Base-by-base conservation (phyloP, 192 early-diverging fungal species). In the Mortierella claussenii region DNA sequence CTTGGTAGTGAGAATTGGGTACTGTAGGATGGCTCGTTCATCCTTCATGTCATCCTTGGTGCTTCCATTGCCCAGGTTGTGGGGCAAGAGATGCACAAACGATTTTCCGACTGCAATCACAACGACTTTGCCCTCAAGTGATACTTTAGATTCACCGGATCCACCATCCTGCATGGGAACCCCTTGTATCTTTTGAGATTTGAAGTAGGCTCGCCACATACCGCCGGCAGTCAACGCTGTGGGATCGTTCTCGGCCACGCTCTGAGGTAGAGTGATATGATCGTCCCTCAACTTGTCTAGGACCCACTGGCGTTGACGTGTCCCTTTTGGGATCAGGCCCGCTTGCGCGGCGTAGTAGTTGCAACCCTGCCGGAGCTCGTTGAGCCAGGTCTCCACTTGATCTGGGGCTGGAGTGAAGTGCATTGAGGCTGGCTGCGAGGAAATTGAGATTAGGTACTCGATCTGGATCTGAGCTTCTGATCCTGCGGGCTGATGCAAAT, bases 31-130 rank as follows among this genome's bases (percentile, higher is more conserved):
- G n/a, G 26, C 20, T 0, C 73, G 63, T 26, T 76, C 73, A 27
- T 76, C 73, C 53, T 76, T 76, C 58, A 76, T 56, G 37, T 76
- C 73, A 31, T 76, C 73, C 53, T 76, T 76, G 26, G 64, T 42
- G 26, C 64, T 76, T 17, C 73, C 73, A 43, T 76, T 76, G 15
- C 73, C 73, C 11, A 76, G 73, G 23, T 76, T 76, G 30, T 76
- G 73, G 4, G 73, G 73, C 23, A 76, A 20, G 17, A 76, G 15
- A 49, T 76, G 73, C 4, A 76, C 40, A 23, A 57, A 76, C 0
- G 73, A 76, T 18, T 59, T 76, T 13, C 73, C 73, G 30, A 76
- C 24, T 8, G 73, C 64, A 3, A 76, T 55, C 12, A 62, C 73
- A 61, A 76, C 34, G 21, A 65, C 56, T 20, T 76, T 76, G 20